These are phyloP conservation scores for Salix exigua DNA, from an alignment of 345 rosid species.

Conservation along the genomic window DNA sequence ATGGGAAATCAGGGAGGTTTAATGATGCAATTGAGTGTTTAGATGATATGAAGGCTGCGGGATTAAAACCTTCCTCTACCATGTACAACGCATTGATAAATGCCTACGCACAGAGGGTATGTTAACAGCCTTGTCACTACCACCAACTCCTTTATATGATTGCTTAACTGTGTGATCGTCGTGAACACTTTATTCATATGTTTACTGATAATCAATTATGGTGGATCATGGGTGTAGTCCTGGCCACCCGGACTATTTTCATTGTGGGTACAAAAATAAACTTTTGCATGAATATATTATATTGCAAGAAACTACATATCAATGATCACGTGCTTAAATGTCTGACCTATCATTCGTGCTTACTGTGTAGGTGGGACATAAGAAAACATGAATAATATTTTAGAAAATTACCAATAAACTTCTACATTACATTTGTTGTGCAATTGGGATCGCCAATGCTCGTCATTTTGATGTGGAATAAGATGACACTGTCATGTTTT, in stretches of 20 bases:
- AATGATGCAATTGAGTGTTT: constrained; percentile 80
- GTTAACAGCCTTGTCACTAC: constrained; percentile 10
- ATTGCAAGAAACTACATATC: not conserved
- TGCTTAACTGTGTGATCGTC: not conserved
- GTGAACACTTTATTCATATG: not conserved
- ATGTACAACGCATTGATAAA: constrained; percentile 95
- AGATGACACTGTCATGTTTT: not conserved
- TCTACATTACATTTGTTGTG: not conserved
- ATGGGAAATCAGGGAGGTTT: constrained; percentile 86
- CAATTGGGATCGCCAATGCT: not conserved
- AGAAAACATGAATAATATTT: not conserved
- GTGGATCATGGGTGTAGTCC: not conserved
- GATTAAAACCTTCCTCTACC: constrained; percentile 72
- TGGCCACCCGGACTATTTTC: not conserved
- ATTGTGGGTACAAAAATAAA: not conserved
- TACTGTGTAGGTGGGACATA: not conserved
- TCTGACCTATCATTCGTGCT: not conserved
- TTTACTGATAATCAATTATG: not conserved
- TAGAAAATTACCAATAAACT: not conserved
- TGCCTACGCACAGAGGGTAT: constrained; percentile 97
- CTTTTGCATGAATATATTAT: not conserved
- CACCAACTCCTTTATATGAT: constrained; percentile 1
- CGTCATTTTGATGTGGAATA: not conserved
- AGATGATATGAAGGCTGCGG: constrained; percentile 79
- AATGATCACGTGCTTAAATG: not conserved